Evolutionary conservation across 2,329 filamentous ascomycete genomes (phyloP), one percentile per base, ranked within the genome.

Genomic region (Cercospora sojina): DNA sequence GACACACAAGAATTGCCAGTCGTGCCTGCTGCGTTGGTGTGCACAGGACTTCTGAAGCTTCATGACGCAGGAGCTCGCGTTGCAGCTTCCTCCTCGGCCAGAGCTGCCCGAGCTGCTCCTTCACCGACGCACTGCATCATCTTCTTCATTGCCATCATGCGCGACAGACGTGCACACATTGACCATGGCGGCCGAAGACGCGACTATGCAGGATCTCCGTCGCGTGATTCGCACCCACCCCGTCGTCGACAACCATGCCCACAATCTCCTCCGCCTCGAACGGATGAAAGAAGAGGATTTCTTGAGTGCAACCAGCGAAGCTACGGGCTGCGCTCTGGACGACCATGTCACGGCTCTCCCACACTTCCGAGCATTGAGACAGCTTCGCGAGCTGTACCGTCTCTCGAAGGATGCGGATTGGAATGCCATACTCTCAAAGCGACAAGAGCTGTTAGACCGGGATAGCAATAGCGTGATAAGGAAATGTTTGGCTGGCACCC

Each of bases 201-300:
- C 32, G n/a, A 47, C n/a, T 16, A 62, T 76, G 8, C 66, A 71
- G n/a, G 72, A 74, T 32, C 67, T 75, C n/a, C 73, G 69, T 23
- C 31, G 67, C 9, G 63, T 74, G 32, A 71, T 76, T 23, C 71
- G 66, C 8, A 72, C 66, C 1, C 73, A 68, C 23, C 89, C 90
- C 3, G 86, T 91, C 71, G 88, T 92, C 76, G 90, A 92, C 78
- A 87, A 91, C 71, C 90, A 92, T 74, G 88, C 88, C 2, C 90
- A 91, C 70, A 89, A 90, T 29, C 82, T 92, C 1, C 83, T 92
- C 9, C 84, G 84, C 41, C 80, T 81, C 6, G 78, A 81, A 20
- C 77, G 82, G 10, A 76, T 85, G 29, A 77, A 79, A 65, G 81
- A 82, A 23, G 80, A 86, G 62, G 82, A 85, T 7, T 82, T 88